Evolutionary conservation across 2,329 filamentous ascomycete genomes (phyloP).

Genomic region (Emmonsiellopsis sp.): DNA sequence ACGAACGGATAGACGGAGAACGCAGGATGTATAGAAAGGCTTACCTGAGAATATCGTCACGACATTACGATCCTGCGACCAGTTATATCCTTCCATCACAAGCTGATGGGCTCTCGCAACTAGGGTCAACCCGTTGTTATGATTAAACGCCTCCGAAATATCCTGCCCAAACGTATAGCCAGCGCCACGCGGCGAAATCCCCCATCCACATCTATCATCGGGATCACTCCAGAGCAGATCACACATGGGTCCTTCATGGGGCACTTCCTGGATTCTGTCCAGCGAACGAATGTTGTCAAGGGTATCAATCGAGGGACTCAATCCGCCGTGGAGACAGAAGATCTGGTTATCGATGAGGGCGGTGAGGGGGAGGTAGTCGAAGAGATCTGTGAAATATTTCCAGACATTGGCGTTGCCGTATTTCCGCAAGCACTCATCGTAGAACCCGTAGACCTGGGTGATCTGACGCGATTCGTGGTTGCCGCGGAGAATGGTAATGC

Average conservation of each 20-base stretch:
- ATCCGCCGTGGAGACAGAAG: constrained; percentile 93
- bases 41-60: constrained; percentile 96
- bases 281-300: constrained; percentile 91
- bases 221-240: constrained; percentile 97
- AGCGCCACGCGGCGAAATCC: constrained; percentile 86
- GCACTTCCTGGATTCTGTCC: constrained; percentile 95
- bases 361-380: constrained; percentile 95
- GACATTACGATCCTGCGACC: constrained; percentile 96
- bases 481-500: constrained; percentile 95
- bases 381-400: constrained; percentile 98
- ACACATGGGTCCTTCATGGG: constrained; percentile 96
- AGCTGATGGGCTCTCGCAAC: constrained; percentile 95
- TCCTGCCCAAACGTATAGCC: constrained; percentile 95
- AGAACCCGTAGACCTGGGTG: constrained; percentile 98
- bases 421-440: constrained; percentile 97
- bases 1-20: background rate
- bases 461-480: constrained; percentile 99
- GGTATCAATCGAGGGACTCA: constrained; percentile 93
- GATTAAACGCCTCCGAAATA: constrained; percentile 97
- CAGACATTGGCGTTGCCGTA: constrained; percentile 99
- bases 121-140: constrained; percentile 93
- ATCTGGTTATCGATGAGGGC: constrained; percentile 99
- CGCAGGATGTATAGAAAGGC: constrained; percentile 16
- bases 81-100: constrained; percentile 99
- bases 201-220: constrained; percentile 93